These are phyloP conservation scores for Apiospora kogelbergensis DNA, from an alignment of 2,329 filamentous ascomycete genomes.

Conservation along the genomic window DNA sequence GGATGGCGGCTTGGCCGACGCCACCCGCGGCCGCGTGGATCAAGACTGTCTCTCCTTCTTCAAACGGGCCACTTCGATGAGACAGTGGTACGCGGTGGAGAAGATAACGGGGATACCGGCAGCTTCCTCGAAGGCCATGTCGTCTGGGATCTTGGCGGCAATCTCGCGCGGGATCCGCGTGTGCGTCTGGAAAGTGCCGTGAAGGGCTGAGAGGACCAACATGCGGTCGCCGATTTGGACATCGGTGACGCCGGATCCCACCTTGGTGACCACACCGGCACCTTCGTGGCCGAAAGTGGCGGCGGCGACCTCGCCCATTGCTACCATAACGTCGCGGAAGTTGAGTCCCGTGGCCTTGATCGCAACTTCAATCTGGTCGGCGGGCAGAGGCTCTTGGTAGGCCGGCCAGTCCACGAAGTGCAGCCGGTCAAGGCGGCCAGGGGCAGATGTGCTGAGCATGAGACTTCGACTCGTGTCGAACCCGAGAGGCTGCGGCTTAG, in stretches of 20 bases:
- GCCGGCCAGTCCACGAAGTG: slow-evolving; percentile 12
- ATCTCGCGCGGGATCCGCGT: slow-evolving; percentile 11
- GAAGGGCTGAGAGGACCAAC: neutral
- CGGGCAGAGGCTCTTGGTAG: slow-evolving; percentile 9
- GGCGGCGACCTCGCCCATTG: slow-evolving; percentile 14
- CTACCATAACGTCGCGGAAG: slow-evolving; percentile 17
- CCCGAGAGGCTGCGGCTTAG: neutral
- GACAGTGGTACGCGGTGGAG: slow-evolving; percentile 13
- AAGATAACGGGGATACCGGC: slow-evolving; percentile 13
- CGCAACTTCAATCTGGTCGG: slow-evolving; percentile 16
- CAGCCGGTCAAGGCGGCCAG: slow-evolving; percentile 13
- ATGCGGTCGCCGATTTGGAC: slow-evolving; percentile 14
- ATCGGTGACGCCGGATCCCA: slow-evolving; percentile 13
- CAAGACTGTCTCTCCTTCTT: slow-evolving; percentile 13
- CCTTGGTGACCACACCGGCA: slow-evolving; percentile 13
- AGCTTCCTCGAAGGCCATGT: slow-evolving; percentile 15
- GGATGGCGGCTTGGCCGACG: slow-evolving; percentile 17
- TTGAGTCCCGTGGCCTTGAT: slow-evolving; percentile 16
- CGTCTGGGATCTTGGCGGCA: slow-evolving; percentile 14
- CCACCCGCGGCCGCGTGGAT: slow-evolving; percentile 17
- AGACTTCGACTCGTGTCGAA: neutral
- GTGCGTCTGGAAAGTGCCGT: slow-evolving; percentile 12
- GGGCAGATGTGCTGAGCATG: slow-evolving; percentile 11
- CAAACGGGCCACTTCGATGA: slow-evolving; percentile 11
- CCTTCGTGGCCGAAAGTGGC: slow-evolving; percentile 14